phyloP scores from a whole-genome alignment of 345 rosid genomes.

The Litchi chinensis region DNA sequence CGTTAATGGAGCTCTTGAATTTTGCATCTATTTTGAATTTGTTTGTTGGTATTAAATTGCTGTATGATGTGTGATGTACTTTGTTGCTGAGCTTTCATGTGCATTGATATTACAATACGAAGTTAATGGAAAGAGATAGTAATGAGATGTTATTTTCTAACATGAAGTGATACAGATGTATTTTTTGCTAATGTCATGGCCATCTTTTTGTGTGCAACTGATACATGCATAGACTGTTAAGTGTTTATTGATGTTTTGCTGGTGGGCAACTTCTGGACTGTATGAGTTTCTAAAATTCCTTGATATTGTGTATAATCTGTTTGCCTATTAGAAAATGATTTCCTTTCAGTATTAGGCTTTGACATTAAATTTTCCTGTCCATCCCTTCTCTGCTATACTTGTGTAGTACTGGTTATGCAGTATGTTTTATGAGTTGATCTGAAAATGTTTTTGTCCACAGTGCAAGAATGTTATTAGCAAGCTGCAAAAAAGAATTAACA shows the following conservation, averaged over 20 bases:
- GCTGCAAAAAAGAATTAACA: constrained; percentile 85
- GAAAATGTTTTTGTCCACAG: constrained; percentile 46
- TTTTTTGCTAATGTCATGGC: constrained; percentile 4
- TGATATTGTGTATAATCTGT: not conserved
- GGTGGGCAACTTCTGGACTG: not conserved
- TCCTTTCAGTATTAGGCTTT: not conserved
- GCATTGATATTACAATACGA: not conserved
- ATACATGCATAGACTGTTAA: not conserved
- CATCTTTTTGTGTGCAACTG: not conserved
- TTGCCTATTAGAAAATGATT: not conserved
- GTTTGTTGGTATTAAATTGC: constrained; percentile 10
- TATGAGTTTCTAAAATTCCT: not conserved
- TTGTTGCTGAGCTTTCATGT: not conserved
- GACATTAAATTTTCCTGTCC: constrained; percentile 6
- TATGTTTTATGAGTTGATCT: constrained; percentile 23
- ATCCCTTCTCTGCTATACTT: not conserved
- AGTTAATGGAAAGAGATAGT: not conserved
- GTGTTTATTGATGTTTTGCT: not conserved
- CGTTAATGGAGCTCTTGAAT: not conserved
- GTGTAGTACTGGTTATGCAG: not conserved
- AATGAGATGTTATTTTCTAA: not conserved
- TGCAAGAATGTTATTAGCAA: constrained; percentile 89
- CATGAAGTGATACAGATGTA: not conserved
- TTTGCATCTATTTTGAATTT: constrained; percentile 2
- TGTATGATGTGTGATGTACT: not conserved